Base-by-base conservation (phyloP, 2,329 filamentous ascomycete genomes). In the Ophiocordyceps sinensis region DNA sequence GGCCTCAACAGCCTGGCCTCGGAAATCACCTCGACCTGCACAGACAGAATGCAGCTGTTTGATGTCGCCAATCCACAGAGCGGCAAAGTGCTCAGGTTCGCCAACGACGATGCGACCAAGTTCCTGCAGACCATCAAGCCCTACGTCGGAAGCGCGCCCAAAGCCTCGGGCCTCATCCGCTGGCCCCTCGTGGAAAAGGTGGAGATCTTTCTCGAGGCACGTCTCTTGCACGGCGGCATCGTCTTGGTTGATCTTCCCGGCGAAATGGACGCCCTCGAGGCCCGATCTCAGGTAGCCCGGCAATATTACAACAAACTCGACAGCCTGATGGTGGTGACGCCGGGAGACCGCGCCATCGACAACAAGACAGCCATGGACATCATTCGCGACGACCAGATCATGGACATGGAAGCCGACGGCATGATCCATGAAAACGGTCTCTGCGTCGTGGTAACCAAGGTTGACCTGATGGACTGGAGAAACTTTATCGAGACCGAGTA, bases 211-310 rank as follows among this genome's bases (percentile, higher is more conserved):
- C 30, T 48, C 26, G 29, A 40, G 3, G 38, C 44, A 0, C 37
- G 42, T 1, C 19, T 51, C 8, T 44, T 51, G 2, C 35, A 39
- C 11, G n/a, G 44, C 30, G 45, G 46, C 2, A 30, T 51, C 7
- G 42, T 44, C 17, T 39, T 51, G 0, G 46, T 51, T 2, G 46
- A 51, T 15, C 37, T 51, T 1, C 49, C 49, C 1, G 47, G 49
- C 1, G 19, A 38, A n/a, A 40, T 41, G n/a, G 49, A 51, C 21
- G 43, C 45, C 3, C 38, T 47, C 1, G 44, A 43, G 11, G 35
- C 38, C 1, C 43, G 49, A 3, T 43, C 44, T 8, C 34, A 46
- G 8, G 41, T 47, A 2, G 46, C 46, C 1, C 31, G 32, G 2
- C 14, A 28, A 2, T 50, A 37, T 28, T 36, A 40, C 14, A 15